A percentile compares a stretch with the other conserved stretches of the same genome.
phyloP scores from a whole-genome alignment of 495 filamentous ascomycete genomes.

The Hypoxylon fragiforme region DNA sequence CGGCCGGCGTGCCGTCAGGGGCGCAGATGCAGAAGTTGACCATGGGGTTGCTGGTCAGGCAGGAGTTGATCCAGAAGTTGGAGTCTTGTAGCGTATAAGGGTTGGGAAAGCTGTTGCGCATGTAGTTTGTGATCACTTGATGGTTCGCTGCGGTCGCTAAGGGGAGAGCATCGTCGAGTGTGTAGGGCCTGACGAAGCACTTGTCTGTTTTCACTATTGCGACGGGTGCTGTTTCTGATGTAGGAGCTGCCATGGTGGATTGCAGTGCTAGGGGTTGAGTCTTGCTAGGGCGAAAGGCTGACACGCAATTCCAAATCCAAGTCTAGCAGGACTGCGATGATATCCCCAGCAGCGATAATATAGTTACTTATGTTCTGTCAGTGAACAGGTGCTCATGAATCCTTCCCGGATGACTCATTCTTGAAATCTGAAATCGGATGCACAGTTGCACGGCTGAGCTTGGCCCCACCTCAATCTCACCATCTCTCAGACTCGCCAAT shows the following conservation, averaged over 20 bases:
- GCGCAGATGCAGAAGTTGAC: constrained; percentile 41
- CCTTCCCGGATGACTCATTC: too few species aligned
- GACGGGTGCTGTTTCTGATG: background rate
- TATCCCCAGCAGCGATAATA: too few species aligned
- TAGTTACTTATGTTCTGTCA: too few species aligned
- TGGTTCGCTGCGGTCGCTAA: constrained; percentile 34
- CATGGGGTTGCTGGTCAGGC: background rate
- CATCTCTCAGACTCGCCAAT: too few species aligned
- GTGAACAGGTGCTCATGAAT: too few species aligned
- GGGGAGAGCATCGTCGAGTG: constrained; percentile 33
- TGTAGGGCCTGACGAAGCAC: constrained; percentile 39
- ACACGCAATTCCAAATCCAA: background rate
- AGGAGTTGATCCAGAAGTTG: constrained; percentile 30
- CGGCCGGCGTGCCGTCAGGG: constrained; percentile 29
- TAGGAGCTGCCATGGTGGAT: constrained; percentile 10
- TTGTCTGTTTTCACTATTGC: constrained; percentile 28
- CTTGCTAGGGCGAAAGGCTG: background rate
- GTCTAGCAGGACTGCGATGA: too few species aligned
- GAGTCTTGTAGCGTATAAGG: constrained; percentile 44
- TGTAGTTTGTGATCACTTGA: constrained; percentile 37
- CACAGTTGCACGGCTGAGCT: too few species aligned
- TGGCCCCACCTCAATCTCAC: too few species aligned
- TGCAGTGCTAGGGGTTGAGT: background rate
- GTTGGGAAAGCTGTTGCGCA: constrained; percentile 41
- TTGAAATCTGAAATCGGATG: too few species aligned